Percentiles rank a stretch among this genome's conserved stretches.
Conservation (phyloP, 441 rosid genomes). For the Pelargonium myrrhifolium region DNA sequence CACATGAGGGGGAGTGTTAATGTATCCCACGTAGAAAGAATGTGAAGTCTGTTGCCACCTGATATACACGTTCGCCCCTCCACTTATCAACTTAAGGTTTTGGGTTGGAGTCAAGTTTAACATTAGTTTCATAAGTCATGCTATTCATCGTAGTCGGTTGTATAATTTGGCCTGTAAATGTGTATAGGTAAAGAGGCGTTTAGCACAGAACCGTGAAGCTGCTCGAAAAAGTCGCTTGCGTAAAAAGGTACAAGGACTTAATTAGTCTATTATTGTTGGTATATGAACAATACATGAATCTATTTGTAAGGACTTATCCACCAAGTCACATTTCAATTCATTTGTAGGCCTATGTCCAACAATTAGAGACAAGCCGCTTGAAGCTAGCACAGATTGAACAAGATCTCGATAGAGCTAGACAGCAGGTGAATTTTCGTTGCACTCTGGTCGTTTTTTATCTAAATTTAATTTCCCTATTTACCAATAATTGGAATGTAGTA, state of each 20-base stretch:
- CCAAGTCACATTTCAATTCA: constrained; percentile 9
- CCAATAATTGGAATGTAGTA: too few relatives aligned
- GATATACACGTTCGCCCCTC: too few relatives aligned
- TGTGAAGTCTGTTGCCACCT: too few relatives aligned
- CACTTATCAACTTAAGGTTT: too few relatives aligned
- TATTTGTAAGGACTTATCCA: background rate
- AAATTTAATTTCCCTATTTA: background rate
- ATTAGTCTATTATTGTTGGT: background rate
- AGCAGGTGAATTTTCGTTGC: constrained; percentile 44
- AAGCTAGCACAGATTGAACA: constrained; percentile 78
- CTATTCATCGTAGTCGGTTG: too few relatives aligned
- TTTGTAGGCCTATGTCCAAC: constrained; percentile 87
- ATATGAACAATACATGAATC: background rate
- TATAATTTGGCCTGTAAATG: too few relatives aligned
- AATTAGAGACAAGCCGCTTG: constrained; percentile 74
- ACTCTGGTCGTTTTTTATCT: background rate
- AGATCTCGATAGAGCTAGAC: constrained; percentile 71
- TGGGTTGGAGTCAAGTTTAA: too few relatives aligned
- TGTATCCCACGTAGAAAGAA: too few relatives aligned
- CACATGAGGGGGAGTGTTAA: too few relatives aligned
- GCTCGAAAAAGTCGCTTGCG: constrained; percentile 94
- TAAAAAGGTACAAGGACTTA: constrained; percentile 53
- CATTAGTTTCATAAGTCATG: too few relatives aligned
- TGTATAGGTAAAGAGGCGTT: constrained; percentile 71
- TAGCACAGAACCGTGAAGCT: constrained; percentile 96